Evolutionary conservation across 352 stramenopile genomes (phyloP).

Genomic region (Phytopythium litorale): DNA sequence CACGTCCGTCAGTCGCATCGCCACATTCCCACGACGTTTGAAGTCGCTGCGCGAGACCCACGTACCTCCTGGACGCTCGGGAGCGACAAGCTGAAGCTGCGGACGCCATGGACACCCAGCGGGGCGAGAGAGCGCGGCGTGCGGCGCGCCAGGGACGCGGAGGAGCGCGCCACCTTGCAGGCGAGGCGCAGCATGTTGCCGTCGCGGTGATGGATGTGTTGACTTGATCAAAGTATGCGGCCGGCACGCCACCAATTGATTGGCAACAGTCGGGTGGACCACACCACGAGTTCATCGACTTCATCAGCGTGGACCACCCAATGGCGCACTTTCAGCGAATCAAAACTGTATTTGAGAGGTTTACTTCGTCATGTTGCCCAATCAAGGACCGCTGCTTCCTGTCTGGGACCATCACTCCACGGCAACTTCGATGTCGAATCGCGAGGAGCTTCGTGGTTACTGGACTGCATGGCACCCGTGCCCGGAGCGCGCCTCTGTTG

Average conservation of each 20-base stretch:
- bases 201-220: background rate
- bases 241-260: background rate
- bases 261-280: background rate
- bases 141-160: background rate
- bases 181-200: constrained; percentile 3
- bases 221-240: background rate
- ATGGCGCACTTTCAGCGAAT: too few species aligned
- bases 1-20: background rate
- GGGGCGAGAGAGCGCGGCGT: background rate
- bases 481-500: too few species aligned
- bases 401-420: too few species aligned
- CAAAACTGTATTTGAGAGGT: background rate
- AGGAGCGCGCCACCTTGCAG: background rate
- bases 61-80: constrained; percentile 28
- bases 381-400: too few species aligned
- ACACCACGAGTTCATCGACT: background rate
- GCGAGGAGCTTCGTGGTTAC: too few species aligned
- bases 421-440: too few species aligned
- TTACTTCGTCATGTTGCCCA: too few species aligned
- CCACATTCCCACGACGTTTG: background rate
- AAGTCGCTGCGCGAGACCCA: background rate
- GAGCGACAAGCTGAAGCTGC: constrained; percentile 19
- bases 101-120: background rate
- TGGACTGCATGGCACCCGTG: too few species aligned
- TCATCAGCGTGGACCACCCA: too few species aligned